Evolutionary conservation across 257 asterid genomes (phyloP), one percentile per base, ranked within the genome.

Genomic region (Penstemon barbatus): DNA sequence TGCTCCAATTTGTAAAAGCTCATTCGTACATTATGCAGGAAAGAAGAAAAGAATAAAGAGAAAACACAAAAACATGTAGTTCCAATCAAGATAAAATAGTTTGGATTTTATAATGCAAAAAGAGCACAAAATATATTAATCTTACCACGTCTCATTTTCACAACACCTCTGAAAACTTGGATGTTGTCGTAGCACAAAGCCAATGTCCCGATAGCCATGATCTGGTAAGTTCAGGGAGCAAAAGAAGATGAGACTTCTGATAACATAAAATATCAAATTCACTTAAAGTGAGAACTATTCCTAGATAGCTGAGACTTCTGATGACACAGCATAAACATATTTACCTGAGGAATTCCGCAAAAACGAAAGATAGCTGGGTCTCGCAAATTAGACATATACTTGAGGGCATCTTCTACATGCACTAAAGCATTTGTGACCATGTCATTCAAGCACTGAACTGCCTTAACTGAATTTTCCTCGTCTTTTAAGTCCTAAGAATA

Each of bases 271-370:
- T 8, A 15, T n/a, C 56, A 42, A 63, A 46, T 52, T 52, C 49
- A 58, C 56, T 44, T 3, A n/a, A 61, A 40, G 57, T 18, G 52
- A 48, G 46, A 46, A 46, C 65, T 10, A 39, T 50, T 72, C 71
- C 56, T 41, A 38, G 40, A 75, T 52, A 44, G 39, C 36, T 37
- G 53, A 59, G 38, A 33, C 33, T 25, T 25, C 33, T 39, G 39
- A 57, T 37, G 68, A 56, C 61, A 56, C 18, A 18, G 58, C 37
- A 58, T 8, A 48, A 61, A 65, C 43, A 61, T 57, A 59, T 63
- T 36, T 84, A 93, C 97, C 97, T 93, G 97, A 2, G 99, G 99
- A 81, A 93, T 90, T 51, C 96, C 97, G 86, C 99, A 93, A 81
- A 93, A 93, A 13, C 90, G 89, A 66, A 88, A 93, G 74, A 90